phyloP scores from a whole-genome alignment of 257 asterid species.

The Fraxinus pennsylvanica region DNA sequence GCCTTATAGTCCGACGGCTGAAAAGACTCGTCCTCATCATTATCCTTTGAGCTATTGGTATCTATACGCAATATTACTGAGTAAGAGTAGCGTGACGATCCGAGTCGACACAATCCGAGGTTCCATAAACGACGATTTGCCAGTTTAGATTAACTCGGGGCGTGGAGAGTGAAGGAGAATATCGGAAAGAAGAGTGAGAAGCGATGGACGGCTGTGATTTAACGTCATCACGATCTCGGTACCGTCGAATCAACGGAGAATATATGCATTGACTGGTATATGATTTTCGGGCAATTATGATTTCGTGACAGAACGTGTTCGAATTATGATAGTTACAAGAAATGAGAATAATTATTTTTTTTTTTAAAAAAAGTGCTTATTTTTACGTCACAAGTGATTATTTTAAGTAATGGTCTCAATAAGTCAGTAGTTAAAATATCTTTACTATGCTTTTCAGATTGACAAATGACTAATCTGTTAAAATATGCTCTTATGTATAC shows the following conservation, averaged over 20 bases:
- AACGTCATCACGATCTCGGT: neutral
- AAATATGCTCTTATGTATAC: no score
- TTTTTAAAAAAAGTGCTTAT: no score
- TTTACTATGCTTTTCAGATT: no score
- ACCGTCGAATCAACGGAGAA: neutral
- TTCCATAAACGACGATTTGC: constrained; percentile 3
- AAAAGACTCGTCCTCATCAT: constrained; percentile 54
- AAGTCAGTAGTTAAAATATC: no score
- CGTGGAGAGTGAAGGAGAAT: neutral
- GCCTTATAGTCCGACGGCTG: constrained; percentile 73
- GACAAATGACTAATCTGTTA: no score
- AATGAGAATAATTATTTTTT: no score
- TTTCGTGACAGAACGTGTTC: no score
- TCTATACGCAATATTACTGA: constrained; percentile 11
- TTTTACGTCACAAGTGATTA: no score
- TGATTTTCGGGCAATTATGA: no score
- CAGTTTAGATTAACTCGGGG: neutral
- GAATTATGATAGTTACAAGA: no score
- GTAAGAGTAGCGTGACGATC: constrained; percentile 21
- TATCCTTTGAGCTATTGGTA: constrained; percentile 8
- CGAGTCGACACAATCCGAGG: constrained; percentile 31
- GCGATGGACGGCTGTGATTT: neutral
- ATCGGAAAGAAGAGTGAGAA: neutral
- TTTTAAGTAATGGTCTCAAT: no score
- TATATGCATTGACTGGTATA: no score